phyloP scores from a whole-genome alignment of 2,329 filamentous ascomycete genomes.

The Ceratocystis diversiconidia region DNA sequence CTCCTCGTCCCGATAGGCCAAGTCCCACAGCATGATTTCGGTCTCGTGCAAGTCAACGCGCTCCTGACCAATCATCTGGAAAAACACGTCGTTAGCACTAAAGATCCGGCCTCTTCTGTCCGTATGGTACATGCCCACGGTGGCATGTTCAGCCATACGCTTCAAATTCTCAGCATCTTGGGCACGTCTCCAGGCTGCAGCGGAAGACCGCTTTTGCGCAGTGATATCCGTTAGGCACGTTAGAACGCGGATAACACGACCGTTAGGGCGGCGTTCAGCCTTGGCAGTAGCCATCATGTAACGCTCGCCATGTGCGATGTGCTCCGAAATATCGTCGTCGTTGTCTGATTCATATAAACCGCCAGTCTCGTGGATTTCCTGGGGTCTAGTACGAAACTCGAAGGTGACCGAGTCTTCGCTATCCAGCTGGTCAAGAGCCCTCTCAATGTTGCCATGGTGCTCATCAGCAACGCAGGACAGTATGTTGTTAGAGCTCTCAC shows the following conservation, averaged over 20 bases:
- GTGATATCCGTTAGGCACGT: conserved; percentile 40
- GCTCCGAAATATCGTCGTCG: conserved; percentile 18
- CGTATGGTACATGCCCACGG: conserved; percentile 42
- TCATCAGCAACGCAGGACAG: conserved; percentile 34
- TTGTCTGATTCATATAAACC: not conserved
- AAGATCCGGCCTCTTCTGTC: conserved; percentile 35
- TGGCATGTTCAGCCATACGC: conserved; percentile 39
- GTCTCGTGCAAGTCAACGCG: conserved; percentile 29
- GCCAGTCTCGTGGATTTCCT: not conserved
- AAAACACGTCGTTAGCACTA: conserved; percentile 40
- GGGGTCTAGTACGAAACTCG: conserved; percentile 32
- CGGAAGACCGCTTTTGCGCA: conserved; percentile 32
- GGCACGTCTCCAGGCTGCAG: conserved; percentile 35
- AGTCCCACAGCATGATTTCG: conserved; percentile 32
- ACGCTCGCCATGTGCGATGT: conserved; percentile 21
- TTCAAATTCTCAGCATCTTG: conserved; percentile 40
- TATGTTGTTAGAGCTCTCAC: conserved; percentile 25
- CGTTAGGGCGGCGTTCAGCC: conserved; percentile 32
- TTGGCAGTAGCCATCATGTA: conserved; percentile 36
- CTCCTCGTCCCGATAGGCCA: conserved; percentile 34
- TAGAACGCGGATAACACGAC: conserved; percentile 32
- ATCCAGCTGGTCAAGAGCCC: conserved; percentile 21
- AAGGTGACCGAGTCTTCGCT: conserved; percentile 30
- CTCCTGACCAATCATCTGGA: conserved; percentile 36
- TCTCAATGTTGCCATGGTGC: conserved; percentile 29